Conservation (phyloP, 139 green algal species). For the Coelastrella sp. region DNA sequence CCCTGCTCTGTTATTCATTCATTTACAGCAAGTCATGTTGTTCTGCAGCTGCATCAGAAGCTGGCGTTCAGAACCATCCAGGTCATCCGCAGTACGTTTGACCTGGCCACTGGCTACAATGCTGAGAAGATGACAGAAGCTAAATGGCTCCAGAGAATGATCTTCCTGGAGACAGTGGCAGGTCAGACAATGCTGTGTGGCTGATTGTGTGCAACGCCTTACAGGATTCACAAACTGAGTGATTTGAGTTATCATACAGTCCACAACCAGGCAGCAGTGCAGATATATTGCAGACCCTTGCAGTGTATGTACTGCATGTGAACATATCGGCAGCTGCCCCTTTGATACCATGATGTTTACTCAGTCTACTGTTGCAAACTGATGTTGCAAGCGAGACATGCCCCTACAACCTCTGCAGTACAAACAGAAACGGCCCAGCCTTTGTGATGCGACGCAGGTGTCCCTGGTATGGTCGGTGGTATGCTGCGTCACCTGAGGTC, state of each 20-base stretch:
- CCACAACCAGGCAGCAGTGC: background rate
- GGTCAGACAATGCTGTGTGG: constrained; percentile 32
- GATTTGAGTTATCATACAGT: background rate
- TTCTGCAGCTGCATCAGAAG: constrained; percentile 55
- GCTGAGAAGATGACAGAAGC: constrained; percentile 73
- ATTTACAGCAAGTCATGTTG: background rate
- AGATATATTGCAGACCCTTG: background rate
- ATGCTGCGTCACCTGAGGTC: constrained; percentile 92
- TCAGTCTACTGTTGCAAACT: background rate
- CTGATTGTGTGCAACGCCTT: background rate
- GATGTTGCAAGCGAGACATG: background rate
- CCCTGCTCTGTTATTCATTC: background rate
- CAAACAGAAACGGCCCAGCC: no score
- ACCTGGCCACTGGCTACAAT: constrained; percentile 78
- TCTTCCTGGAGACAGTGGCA: constrained; percentile 95
- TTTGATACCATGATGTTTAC: no score
- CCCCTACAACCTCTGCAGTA: no score
- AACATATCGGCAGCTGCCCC: no score
- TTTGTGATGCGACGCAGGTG: constrained; percentile 48
- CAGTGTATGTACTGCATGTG: background rate
- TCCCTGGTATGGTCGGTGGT: constrained; percentile 93
- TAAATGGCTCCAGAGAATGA: constrained; percentile 82
- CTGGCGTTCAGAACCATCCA: constrained; percentile 47
- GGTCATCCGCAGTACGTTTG: constrained; percentile 69
- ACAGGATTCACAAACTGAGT: background rate